Evolutionary conservation across 805 yeast species (phyloP), one percentile per base, ranked within the genome.

Genomic region (Scheffersomyces coipomensis): DNA sequence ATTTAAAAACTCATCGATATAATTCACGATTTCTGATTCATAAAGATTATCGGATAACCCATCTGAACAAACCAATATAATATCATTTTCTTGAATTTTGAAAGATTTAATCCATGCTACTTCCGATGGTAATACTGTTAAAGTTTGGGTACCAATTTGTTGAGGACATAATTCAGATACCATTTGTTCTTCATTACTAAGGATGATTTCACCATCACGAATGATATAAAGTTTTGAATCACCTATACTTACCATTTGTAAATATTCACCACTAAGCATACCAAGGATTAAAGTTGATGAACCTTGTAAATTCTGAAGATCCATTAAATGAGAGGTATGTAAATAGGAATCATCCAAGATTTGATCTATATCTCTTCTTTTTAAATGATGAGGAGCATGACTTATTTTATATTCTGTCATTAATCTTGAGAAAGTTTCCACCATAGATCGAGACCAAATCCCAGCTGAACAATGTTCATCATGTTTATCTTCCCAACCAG

Each of bases 1-100:
- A 19, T 55, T 57, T 18, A 68, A 25, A 27, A 49, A 61, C 25
- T 60, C 63, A 27, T 65, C 64, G 15, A 75, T 50, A 23, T 59
- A 56, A 23, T 68, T 58, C 23, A 61, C 44, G 6, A 76, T 66
- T 51, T 76, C 81, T 56, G 70, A 68, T 18, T 68, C 69, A 48
- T 71, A 76, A 29, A 76, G 54, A 46, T 76, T 76, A 51, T 76
- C 82, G 1, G 77, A 66, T 8, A 76, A 66, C 1, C 82, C 82
- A 51, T 76, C 82, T 1, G 79, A 72, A 43, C 79, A 74, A 42
- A 75, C 45, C 15, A 76, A 52, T 1, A 76, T 50, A 9, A 75
- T 47, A 46, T 76, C 82, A 33, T 65, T 57, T 29, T 60, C 66
- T 35, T 63, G 42, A 10, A 76, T 43, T 33, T 65, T 59, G 26